Evolutionary conservation across 805 yeast species (phyloP), one percentile per base, ranked within the genome.

Genomic region (Kazachstania martiniae): DNA sequence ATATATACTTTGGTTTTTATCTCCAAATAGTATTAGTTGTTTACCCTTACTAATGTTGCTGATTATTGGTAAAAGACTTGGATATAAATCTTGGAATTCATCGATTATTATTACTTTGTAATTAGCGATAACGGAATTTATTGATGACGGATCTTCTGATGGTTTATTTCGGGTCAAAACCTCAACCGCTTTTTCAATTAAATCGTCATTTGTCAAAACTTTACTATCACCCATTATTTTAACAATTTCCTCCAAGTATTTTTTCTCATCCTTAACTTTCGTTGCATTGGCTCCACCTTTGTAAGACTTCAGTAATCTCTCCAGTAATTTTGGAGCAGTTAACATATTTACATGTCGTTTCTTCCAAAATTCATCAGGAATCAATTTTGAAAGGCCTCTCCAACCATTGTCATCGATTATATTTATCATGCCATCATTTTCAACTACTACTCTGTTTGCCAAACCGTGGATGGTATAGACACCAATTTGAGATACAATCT

Each of bases 11-110:
- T 81, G 89, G 47, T 73, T 65, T 1, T 74, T 70, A 53, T 81
- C 89, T 1, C 87, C 87, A 4, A 85, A 78, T 13, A 80, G 51
- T 2, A 77, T 67, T 22, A 81, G 44, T 49, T 80, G 86, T 33
- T 70, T 65, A 2, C 44, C 42, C 6, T 36, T 37, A 0, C 63
- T 40, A 3, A 71, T 54, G 1, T 61, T 47, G 4, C 51, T 46
- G 4, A 77, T 54, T 2, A 79, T 48, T 13, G 62, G 61, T 17
- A 70, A 44, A 14, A 78, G 54, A 8, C 61, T 62, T 0, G 68
- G 66, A 39, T 74, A 70, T 48, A 79, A 62, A 51, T 81, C 89
- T 48, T 81, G 89, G 45, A 74, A 76, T 48, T 81, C 89, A 55
- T 81, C 89, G 9, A 80, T 74, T 1, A 81, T 51, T 0, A 77